A percentile compares a stretch with the other conserved stretches of the same genome.
These are phyloP conservation scores for Kodamaea leandrae DNA, from an alignment of 805 yeast species.

Conservation along the genomic window DNA sequence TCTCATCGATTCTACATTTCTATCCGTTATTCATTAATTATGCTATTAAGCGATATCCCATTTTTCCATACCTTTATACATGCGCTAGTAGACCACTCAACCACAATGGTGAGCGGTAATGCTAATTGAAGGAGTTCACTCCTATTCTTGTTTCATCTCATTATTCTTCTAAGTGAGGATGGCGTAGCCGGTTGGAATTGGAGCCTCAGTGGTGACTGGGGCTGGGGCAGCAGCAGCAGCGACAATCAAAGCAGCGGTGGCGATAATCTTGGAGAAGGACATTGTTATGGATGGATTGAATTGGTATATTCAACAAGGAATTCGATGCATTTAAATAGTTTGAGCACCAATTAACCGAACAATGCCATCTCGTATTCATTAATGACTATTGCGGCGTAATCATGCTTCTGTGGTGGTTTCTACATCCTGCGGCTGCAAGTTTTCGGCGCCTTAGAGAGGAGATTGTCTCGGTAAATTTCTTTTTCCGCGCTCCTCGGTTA, in stretches of 20 bases:
- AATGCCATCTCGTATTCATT: neutral
- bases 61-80: too few relatives aligned
- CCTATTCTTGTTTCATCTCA: neutral
- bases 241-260: neutral
- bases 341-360: too few relatives aligned
- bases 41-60: too few relatives aligned
- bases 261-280: constrained; percentile 1
- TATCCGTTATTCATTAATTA: too few relatives aligned
- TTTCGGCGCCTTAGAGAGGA: too few relatives aligned
- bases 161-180: neutral
- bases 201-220: neutral
- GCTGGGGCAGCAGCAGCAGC: constrained; percentile 2
- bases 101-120: too few relatives aligned
- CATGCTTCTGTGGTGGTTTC: neutral
- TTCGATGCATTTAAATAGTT: too few relatives aligned
- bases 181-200: neutral
- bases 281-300: neutral
- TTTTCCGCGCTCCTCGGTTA: neutral
- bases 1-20: too few relatives aligned
- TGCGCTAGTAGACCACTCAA: too few relatives aligned
- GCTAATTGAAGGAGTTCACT: too few relatives aligned
- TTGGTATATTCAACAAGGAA: too few relatives aligned
- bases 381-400: neutral
- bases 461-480: neutral
- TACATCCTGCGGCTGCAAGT: neutral